Percentiles rank a stretch among this genome's conserved stretches.
These are phyloP conservation scores for Calcarisporium arbuscula DNA, from an alignment of 2,329 filamentous ascomycete genomes.

Conservation along the genomic window DNA sequence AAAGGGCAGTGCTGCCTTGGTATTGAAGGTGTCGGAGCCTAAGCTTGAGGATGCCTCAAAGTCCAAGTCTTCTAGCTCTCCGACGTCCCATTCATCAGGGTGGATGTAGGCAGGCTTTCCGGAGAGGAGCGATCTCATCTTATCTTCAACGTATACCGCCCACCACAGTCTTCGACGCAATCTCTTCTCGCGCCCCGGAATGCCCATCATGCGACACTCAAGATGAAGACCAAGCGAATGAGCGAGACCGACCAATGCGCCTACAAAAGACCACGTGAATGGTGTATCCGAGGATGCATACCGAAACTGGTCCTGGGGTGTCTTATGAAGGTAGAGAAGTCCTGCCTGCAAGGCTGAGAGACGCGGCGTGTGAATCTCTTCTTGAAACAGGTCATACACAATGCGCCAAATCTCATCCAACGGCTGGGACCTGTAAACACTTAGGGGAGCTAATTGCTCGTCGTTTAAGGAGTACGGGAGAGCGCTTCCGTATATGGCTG, in stretches of 20 bases:
- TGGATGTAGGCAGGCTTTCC: conserved; percentile 29
- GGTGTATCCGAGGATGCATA: conserved; percentile 20
- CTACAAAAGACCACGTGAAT: conserved; percentile 30
- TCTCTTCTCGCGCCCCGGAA: conserved; percentile 29
- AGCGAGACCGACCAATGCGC: conserved; percentile 25
- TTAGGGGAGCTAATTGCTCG: conserved; percentile 6
- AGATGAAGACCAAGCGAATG: conserved; percentile 27
- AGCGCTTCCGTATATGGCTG: conserved; percentile 10
- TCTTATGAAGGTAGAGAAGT: conserved; percentile 9
- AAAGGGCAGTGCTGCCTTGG: conserved; percentile 4
- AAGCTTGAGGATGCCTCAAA: conserved; percentile 4
- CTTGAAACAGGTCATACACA: conserved; percentile 5
- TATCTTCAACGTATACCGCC: conserved; percentile 32
- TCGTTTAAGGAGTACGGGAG: conserved; percentile 11
- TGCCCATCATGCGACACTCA: conserved; percentile 28
- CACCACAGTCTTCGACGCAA: conserved; percentile 31
- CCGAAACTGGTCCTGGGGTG: neutral
- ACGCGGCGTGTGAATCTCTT: conserved; percentile 4
- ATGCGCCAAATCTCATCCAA: conserved; percentile 7
- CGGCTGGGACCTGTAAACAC: conserved; percentile 3
- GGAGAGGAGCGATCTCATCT: conserved; percentile 27
- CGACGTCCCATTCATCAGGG: conserved; percentile 22
- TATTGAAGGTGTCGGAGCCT: neutral
- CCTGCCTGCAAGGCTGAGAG: conserved; percentile 7
- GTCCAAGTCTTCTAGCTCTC: conserved; percentile 6